phyloP scores from a whole-genome alignment of 1,284 basidiomycete genomes.

The Ceratobasidium sp. region DNA sequence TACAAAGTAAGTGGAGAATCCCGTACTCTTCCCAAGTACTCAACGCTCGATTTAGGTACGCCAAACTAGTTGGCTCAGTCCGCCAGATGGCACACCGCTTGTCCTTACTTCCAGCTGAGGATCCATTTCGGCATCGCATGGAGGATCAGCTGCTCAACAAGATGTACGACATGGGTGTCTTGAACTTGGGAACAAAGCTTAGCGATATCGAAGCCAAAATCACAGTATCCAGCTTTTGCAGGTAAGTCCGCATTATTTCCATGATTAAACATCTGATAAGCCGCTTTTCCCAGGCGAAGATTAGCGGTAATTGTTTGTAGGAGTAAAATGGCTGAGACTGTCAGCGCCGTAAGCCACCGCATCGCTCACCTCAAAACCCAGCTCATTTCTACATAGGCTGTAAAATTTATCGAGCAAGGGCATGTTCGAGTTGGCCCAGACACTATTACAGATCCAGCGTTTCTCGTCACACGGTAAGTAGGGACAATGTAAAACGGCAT shows the following conservation, averaged over 20 bases:
- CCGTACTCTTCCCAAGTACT: background rate
- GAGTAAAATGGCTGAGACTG: conserved; percentile 94
- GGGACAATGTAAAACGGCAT: background rate
- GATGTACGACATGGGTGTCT: conserved; percentile 96
- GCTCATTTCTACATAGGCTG: conserved; percentile 64
- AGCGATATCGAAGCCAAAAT: conserved; percentile 94
- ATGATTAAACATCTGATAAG: background rate
- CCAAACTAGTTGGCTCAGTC: conserved; percentile 90
- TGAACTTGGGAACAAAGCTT: conserved; percentile 82
- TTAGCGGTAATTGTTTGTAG: conserved; percentile 93
- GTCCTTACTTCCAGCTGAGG: conserved; percentile 86
- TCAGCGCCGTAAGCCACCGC: conserved; percentile 78
- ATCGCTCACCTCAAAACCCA: conserved; percentile 19
- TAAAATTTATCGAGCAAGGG: conserved; percentile 97
- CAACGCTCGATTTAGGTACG: conserved; percentile 67
- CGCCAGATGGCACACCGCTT: conserved; percentile 87
- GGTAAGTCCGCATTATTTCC: conserved; percentile 48
- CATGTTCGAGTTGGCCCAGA: conserved; percentile 97
- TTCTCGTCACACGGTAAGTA: conserved; percentile 84
- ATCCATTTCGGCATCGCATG: conserved; percentile 86
- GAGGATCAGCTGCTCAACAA: conserved; percentile 90
- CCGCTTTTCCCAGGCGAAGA: conserved; percentile 56
- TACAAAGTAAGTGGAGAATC: conserved; percentile 68
- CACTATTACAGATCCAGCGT: conserved; percentile 95
- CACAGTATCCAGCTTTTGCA: conserved; percentile 93